phyloP scores from a whole-genome alignment of 1,139 yeast species.

The Lodderomyces orthopsilosis region DNA sequence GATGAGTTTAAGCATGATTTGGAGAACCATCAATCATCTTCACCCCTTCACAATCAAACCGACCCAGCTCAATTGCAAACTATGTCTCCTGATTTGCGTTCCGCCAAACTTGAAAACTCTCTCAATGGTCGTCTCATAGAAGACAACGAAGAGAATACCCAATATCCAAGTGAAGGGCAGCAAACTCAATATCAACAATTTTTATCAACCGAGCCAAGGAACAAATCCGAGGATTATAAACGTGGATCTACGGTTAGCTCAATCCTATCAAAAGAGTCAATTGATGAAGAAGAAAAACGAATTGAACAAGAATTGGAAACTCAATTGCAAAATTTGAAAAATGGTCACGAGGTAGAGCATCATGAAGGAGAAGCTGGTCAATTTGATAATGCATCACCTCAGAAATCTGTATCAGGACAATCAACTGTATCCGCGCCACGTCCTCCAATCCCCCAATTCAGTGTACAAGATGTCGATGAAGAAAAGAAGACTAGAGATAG shows the following conservation, averaged over 20 bases:
- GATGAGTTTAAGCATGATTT: slow-evolving; percentile 32
- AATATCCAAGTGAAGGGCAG: slow-evolving; percentile 3
- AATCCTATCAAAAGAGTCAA: slow-evolving; percentile 32
- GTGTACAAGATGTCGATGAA: slow-evolving; percentile 13
- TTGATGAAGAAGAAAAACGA: slow-evolving; percentile 32
- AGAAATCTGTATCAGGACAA: neutral
- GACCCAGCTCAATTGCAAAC: neutral
- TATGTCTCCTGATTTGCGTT: neutral
- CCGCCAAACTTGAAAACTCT: neutral
- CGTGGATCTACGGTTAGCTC: slow-evolving; percentile 41
- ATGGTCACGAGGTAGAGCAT: slow-evolving; percentile 20
- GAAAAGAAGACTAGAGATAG: slow-evolving; percentile 4
- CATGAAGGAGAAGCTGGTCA: neutral
- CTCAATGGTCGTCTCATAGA: neutral
- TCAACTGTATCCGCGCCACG: neutral
- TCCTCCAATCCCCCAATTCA: slow-evolving; percentile 12
- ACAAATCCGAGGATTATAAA: neutral
- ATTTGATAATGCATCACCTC: neutral
- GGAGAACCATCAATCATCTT: slow-evolving; percentile 19
- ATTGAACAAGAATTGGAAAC: slow-evolving; percentile 40
- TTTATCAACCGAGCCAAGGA: slow-evolving; percentile 15
- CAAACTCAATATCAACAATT: slow-evolving; percentile 31
- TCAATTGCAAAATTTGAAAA: slow-evolving; percentile 38
- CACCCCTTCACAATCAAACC: neutral
- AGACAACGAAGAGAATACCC: slow-evolving; percentile 3